phyloP scores from a whole-genome alignment of 139 green algal species.

The Chlorella sp. region DNA sequence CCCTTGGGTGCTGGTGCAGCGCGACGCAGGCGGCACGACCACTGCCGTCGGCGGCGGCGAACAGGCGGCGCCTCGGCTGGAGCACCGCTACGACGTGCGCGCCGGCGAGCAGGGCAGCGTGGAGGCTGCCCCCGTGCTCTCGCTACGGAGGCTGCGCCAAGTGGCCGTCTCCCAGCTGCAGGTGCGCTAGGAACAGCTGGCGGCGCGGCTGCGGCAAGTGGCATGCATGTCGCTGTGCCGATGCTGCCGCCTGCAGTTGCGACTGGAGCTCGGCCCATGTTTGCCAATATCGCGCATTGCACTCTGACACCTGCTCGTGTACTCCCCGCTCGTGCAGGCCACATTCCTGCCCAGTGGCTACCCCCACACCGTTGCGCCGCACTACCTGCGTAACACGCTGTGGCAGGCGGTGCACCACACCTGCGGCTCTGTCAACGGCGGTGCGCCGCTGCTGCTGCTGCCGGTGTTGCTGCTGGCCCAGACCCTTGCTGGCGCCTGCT shows the following conservation, averaged over 20 bases:
- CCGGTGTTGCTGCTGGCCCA: background rate
- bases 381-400: constrained; percentile 48
- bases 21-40: background rate
- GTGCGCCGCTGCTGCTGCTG: background rate
- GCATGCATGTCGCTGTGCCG: no score
- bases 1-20: constrained; percentile 8
- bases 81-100: background rate
- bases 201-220: no score
- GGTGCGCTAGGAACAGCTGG: no score
- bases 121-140: background rate
- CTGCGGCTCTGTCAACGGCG: constrained; percentile 38
- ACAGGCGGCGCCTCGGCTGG: background rate
- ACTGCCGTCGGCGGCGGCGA: background rate
- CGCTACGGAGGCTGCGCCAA: constrained; percentile 3
- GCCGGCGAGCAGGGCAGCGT: background rate
- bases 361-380: constrained; percentile 23
- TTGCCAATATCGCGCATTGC: no score
- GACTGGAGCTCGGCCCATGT: no score
- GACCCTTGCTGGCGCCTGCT: no score
- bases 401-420: constrained; percentile 50
- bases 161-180: constrained; percentile 25
- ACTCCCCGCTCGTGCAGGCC: background rate
- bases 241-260: no score
- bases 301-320: no score
- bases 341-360: constrained; percentile 47